Base-by-base conservation (phyloP, 2,329 filamentous ascomycete genomes). In the Fusarium mundagurra region DNA sequence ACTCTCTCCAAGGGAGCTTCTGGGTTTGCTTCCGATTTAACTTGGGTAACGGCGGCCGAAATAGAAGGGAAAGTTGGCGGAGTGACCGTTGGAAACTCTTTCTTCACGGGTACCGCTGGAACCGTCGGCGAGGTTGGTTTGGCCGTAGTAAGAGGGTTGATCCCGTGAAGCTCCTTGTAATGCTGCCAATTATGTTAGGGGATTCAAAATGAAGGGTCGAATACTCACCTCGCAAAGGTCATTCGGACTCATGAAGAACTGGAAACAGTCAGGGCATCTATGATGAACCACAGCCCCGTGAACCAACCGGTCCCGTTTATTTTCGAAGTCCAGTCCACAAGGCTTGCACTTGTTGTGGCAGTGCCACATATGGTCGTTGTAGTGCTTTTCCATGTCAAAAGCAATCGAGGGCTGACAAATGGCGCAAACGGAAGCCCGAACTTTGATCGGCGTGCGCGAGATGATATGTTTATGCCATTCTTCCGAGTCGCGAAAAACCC, bases 21-120 rank as follows among this genome's bases (percentile, higher is more conserved):
- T 20, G 31, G 12, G 17, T 8, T 34, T 3, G 4, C 16, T 5
- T 33, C 22, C 1, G 17, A 24, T 8, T 24, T 24, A 1, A 14
- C 11, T 14, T 14, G 17, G 6, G 3, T 5, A 1, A 24, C 6
- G 8, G 31, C 8, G 6, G 48, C 1, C n/a, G 22, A 8, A 18
- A 51, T 2, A n/a, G 16, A 14, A 51, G 22, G 6, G 1, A 18
- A 11, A 0, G 11, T n/a, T 33, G 29, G 29, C 33, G 44, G 12
- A 47, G 47, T 33, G 10, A 18, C 8, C 4, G 16, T 51, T 51
- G 8, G 8, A 34, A 51, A 34, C 22, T 51, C 17, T 24, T 20
- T 24, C 22, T 51, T 14, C 17, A 24, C 6, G 0, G 31, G 12
- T 51, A 24, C 9, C 3, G 31, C 11, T 12, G 12, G 16, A 51